Evolutionary conservation across 2,329 filamentous ascomycete genomes (phyloP).

Genomic region (Ilyonectria robusta): DNA sequence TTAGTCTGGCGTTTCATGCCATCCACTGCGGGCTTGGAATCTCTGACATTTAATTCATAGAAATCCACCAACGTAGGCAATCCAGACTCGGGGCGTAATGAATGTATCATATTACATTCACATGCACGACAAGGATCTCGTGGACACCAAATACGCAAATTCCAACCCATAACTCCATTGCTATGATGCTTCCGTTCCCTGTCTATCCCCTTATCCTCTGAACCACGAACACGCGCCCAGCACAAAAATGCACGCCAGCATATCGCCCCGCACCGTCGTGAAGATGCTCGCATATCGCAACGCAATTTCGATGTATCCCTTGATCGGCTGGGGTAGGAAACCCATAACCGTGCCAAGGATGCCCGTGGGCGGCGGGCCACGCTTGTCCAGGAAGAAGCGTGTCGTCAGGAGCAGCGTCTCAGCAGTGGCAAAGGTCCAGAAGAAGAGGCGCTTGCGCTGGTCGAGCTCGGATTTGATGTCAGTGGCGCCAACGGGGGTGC

Average conservation of each 20-base stretch:
- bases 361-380: constrained; percentile 69
- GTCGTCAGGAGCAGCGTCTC: constrained; percentile 81
- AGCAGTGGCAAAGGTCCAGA: constrained; percentile 85
- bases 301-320: constrained; percentile 72
- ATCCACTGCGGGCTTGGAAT: not conserved
- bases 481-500: constrained; percentile 37
- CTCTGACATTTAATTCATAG: not conserved
- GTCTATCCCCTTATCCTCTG: constrained; percentile 39
- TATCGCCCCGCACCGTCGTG: constrained; percentile 78
- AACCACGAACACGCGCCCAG: constrained; percentile 71
- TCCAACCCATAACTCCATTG: constrained; percentile 14
- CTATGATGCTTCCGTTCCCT: constrained; percentile 7
- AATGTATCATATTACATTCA: not conserved
- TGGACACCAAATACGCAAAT: not conserved
- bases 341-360: constrained; percentile 74
- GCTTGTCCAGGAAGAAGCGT: constrained; percentile 78
- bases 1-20: not conserved
- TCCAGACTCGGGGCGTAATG: not conserved
- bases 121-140: not conserved
- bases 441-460: constrained; percentile 65
- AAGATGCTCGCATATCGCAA: constrained; percentile 80
- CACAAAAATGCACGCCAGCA: constrained; percentile 84
- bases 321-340: constrained; percentile 76
- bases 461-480: constrained; percentile 51
- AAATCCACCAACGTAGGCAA: not conserved